These are phyloP conservation scores for Mycosarcoma mackinlayi DNA, from an alignment of 1,284 basidiomycete species.

Conservation along the genomic window DNA sequence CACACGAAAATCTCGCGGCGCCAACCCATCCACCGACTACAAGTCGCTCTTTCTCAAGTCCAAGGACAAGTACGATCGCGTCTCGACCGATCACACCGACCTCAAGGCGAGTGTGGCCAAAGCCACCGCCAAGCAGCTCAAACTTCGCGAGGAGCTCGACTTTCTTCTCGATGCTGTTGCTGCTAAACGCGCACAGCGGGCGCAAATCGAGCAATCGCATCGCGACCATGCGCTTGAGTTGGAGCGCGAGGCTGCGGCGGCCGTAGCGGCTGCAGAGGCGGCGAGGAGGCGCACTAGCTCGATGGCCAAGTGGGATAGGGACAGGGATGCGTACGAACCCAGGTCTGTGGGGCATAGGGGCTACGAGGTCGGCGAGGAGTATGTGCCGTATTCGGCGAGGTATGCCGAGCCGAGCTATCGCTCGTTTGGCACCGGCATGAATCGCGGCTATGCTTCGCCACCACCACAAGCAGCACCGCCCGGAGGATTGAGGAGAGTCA, in stretches of 20 bases:
- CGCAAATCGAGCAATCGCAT: slow-evolving; percentile 30
- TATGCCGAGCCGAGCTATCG: slow-evolving; percentile 28
- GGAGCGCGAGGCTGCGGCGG: slow-evolving; percentile 40
- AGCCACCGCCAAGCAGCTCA: slow-evolving; percentile 39
- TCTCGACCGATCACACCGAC: slow-evolving; percentile 46
- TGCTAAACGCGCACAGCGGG: slow-evolving; percentile 23
- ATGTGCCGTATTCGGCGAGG: slow-evolving; percentile 22
- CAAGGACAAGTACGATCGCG: slow-evolving; percentile 56
- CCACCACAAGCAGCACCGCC: slow-evolving; percentile 5
- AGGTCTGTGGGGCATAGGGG: slow-evolving; percentile 4
- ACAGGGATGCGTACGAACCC: slow-evolving; percentile 19
- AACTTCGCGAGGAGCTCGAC: slow-evolving; percentile 50
- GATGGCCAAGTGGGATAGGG: slow-evolving; percentile 7
- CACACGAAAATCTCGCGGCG: slow-evolving; percentile 32
- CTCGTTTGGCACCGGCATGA: slow-evolving; percentile 16
- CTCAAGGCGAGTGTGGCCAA: slow-evolving; percentile 31
- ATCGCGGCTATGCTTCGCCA: slow-evolving; percentile 20
- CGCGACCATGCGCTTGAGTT: slow-evolving; percentile 30
- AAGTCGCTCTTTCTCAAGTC: slow-evolving; percentile 51
- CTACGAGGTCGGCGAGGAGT: slow-evolving; percentile 16
- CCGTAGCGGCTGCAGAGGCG: slow-evolving; percentile 32
- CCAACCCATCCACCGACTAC: slow-evolving; percentile 48
- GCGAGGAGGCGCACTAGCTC: slow-evolving; percentile 23
- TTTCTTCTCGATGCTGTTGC: slow-evolving; percentile 47
- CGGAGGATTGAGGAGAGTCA: not conserved